These are phyloP conservation scores for Carallia pectinifolia DNA, from an alignment of 345 rosid genomes.

Conservation along the genomic window DNA sequence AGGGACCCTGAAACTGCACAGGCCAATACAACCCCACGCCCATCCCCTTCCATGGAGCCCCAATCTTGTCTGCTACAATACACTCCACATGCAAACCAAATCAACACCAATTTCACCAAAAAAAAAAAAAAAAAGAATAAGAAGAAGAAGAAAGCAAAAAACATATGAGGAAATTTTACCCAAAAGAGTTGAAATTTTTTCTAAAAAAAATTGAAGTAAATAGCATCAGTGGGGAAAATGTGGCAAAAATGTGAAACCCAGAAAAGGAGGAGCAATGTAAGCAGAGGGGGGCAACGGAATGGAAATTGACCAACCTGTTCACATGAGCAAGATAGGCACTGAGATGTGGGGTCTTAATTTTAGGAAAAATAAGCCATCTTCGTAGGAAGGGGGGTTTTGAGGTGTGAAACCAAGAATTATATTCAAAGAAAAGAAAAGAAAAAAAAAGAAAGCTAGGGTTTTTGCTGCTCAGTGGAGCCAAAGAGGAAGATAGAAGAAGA, in stretches of 20 bases:
- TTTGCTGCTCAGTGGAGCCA: neutral
- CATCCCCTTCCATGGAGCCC: constrained; percentile 83
- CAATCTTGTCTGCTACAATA: constrained; percentile 43
- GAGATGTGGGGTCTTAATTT: constrained; percentile 50
- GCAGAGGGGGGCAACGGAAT: neutral
- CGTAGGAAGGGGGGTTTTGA: constrained; percentile 23
- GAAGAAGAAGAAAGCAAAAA: neutral
- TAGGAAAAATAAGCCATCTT: constrained; percentile 30
- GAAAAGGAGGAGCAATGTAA: constrained; percentile 21
- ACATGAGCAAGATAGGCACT: constrained; percentile 45
- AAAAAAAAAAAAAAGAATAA: constrained; percentile 1
- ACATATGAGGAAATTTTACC: neutral
- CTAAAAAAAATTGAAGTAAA: neutral
- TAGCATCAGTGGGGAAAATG: too few species aligned
- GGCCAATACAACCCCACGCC: constrained; percentile 56
- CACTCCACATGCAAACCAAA: constrained; percentile 28
- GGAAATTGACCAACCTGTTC: constrained; percentile 44
- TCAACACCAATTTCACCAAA: constrained; percentile 12
- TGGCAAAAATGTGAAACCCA: constrained; percentile 1
- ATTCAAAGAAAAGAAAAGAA: too few species aligned
- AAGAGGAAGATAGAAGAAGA: constrained; percentile 5
- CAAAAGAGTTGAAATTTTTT: neutral
- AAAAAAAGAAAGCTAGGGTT: constrained; percentile 30
- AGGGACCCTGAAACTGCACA: constrained; percentile 87
- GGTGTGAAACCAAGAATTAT: constrained; percentile 20